Evolutionary conservation across 2,329 filamentous ascomycete species (phyloP).

Genomic region (Epichloe sp.): DNA sequence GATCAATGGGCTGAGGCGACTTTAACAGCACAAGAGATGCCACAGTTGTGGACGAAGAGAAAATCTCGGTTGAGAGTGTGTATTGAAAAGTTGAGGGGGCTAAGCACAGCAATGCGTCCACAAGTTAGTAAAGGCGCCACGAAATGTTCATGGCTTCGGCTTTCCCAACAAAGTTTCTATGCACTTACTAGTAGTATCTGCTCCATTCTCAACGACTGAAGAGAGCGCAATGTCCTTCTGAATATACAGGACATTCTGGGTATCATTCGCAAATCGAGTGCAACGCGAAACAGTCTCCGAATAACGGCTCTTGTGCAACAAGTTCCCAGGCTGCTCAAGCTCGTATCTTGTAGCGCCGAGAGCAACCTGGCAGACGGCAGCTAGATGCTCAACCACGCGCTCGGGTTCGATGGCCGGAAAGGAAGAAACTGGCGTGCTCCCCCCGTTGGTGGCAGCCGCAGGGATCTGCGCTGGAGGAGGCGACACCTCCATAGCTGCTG

Average conservation of each 20-base stretch:
- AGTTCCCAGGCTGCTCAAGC: slow-evolving; percentile 66
- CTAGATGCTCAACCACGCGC: slow-evolving; percentile 58
- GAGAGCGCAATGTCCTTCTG: slow-evolving; percentile 62
- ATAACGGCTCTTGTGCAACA: slow-evolving; percentile 61
- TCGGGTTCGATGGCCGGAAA: slow-evolving; percentile 52
- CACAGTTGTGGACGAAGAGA: slow-evolving; percentile 64
- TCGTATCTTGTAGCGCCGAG: slow-evolving; percentile 66
- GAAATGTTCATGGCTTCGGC: background rate
- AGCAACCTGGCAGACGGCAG: slow-evolving; percentile 56
- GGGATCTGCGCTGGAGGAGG: slow-evolving; percentile 30
- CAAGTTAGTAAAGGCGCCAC: background rate
- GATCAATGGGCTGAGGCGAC: slow-evolving; percentile 75
- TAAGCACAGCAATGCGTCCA: slow-evolving; percentile 13
- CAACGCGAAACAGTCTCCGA: slow-evolving; percentile 78
- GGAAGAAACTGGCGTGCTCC: slow-evolving; percentile 28
- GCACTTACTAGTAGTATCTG: slow-evolving; percentile 30
- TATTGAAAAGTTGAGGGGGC: slow-evolving; percentile 53
- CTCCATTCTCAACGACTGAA: slow-evolving; percentile 36
- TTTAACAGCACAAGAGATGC: slow-evolving; percentile 85
- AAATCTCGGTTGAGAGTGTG: slow-evolving; percentile 69
- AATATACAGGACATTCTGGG: slow-evolving; percentile 79
- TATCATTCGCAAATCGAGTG: slow-evolving; percentile 76
- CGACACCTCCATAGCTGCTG: slow-evolving; percentile 38
- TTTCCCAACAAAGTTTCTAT: no score
- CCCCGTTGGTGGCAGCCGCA: slow-evolving; percentile 24